These are phyloP conservation scores for Penicillium daleae DNA, from an alignment of 495 filamentous ascomycete genomes.

Conservation along the genomic window DNA sequence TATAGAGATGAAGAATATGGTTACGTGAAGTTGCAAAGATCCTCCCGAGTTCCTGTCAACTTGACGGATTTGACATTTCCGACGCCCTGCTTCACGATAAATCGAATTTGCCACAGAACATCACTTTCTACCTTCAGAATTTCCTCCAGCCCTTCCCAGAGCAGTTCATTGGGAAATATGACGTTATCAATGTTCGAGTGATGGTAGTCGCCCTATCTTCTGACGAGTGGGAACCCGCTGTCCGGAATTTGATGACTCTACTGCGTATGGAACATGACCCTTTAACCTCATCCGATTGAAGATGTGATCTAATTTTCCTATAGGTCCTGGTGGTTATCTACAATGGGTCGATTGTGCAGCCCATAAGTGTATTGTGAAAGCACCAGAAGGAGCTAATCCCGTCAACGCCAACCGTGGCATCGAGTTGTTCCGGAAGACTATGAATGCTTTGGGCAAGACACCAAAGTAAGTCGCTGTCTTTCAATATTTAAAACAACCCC, in stretches of 20 bases:
- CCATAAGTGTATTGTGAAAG: slow-evolving; percentile 7
- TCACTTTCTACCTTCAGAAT: slow-evolving; percentile 9
- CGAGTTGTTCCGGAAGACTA: slow-evolving; percentile 5
- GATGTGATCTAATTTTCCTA: background rate
- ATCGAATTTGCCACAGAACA: background rate
- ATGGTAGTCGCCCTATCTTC: slow-evolving; percentile 9
- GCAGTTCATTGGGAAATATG: slow-evolving; percentile 5
- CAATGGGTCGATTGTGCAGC: slow-evolving; percentile 11
- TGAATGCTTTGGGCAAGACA: slow-evolving; percentile 8
- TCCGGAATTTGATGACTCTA: slow-evolving; percentile 11
- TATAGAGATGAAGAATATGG: background rate
- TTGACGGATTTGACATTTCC: slow-evolving; percentile 11
- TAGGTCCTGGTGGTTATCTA: slow-evolving; percentile 4
- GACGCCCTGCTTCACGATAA: slow-evolving; percentile 1
- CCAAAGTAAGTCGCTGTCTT: background rate
- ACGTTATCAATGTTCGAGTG: slow-evolving; percentile 13
- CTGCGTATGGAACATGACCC: background rate
- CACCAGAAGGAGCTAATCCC: background rate
- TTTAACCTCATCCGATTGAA: background rate
- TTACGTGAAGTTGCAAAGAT: slow-evolving; percentile 4
- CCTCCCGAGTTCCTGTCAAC: slow-evolving; percentile 8
- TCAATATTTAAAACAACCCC: background rate
- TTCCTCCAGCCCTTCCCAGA: slow-evolving; percentile 6
- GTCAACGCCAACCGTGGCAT: slow-evolving; percentile 1
- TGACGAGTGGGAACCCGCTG: slow-evolving; percentile 9